Evolutionary conservation across 495 filamentous ascomycete genomes (phyloP).

Genomic region (Neurospora sp.): DNA sequence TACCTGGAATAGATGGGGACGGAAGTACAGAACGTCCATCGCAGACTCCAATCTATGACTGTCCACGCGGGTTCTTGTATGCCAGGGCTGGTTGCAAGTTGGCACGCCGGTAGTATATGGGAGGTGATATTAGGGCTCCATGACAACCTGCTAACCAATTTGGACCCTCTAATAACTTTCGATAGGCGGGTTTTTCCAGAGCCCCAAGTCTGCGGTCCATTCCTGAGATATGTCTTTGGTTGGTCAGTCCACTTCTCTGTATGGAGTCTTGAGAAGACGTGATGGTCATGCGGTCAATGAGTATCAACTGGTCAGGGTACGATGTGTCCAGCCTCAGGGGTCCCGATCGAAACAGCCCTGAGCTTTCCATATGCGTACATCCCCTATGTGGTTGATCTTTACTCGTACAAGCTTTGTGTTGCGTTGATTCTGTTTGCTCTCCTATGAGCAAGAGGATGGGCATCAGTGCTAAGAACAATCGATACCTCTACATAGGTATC

Average conservation of each 20-base stretch:
- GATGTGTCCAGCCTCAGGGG: background rate
- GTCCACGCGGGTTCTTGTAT: background rate
- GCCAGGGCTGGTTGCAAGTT: background rate
- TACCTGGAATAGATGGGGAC: background rate
- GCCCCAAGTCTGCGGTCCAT: background rate
- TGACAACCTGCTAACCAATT: background rate
- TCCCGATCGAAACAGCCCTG: background rate
- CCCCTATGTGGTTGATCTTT: background rate
- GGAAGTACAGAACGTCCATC: background rate
- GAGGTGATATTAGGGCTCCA: background rate
- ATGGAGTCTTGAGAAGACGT: background rate
- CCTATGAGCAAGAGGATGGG: background rate
- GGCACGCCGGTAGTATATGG: background rate
- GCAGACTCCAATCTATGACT: background rate
- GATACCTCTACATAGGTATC: too few relatives aligned
- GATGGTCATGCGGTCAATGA: background rate
- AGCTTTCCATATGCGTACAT: background rate
- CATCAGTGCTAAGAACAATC: background rate
- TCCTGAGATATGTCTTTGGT: background rate
- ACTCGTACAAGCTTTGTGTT: background rate
- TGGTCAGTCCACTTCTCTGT: background rate
- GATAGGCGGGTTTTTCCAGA: background rate
- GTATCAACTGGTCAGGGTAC: constrained; percentile 20
- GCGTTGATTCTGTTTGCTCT: background rate
- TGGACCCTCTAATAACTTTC: background rate